These are phyloP conservation scores for Anacardium occidentale DNA, from an alignment of 345 rosid genomes.

Conservation along the genomic window DNA sequence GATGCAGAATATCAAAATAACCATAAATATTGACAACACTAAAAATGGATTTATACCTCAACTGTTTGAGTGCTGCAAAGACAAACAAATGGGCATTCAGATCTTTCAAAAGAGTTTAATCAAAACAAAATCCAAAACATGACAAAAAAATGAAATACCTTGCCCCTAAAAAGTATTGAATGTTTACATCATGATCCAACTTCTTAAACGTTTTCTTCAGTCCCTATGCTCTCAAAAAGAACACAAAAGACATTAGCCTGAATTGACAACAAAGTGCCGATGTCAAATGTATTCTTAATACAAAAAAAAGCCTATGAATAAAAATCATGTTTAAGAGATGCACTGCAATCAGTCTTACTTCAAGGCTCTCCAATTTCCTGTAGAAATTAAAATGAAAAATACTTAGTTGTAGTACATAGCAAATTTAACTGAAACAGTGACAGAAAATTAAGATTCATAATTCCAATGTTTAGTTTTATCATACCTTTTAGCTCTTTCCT, in stretches of 20 bases:
- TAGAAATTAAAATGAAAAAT: conserved; percentile 18
- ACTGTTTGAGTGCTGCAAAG: conserved; percentile 63
- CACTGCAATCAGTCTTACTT: conserved; percentile 50
- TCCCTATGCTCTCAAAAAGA: conserved; percentile 49
- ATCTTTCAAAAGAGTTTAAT: conserved; percentile 15
- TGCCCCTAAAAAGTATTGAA: conserved; percentile 74
- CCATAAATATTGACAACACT: background rate
- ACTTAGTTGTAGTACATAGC: conserved; percentile 9
- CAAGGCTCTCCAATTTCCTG: conserved; percentile 97
- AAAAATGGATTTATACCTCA: conserved; percentile 49
- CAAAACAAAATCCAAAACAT: conserved; percentile 13
- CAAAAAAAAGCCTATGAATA: conserved; percentile 14
- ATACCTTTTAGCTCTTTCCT: conserved; percentile 88
- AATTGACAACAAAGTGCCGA: conserved; percentile 7
- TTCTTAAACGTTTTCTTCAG: conserved; percentile 89
- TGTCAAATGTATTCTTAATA: conserved; percentile 8
- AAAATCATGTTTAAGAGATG: conserved; percentile 6
- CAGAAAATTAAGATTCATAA: background rate
- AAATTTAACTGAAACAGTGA: conserved; percentile 20
- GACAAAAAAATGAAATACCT: conserved; percentile 39
- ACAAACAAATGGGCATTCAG: conserved; percentile 28
- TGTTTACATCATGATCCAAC: conserved; percentile 87
- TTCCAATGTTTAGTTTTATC: background rate
- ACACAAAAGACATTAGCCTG: conserved; percentile 22
- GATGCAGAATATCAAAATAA: conserved; percentile 11